Evolutionary conservation across 2,329 filamentous ascomycete species (phyloP).

Genomic region (Pseudogymnoascus sp.): DNA sequence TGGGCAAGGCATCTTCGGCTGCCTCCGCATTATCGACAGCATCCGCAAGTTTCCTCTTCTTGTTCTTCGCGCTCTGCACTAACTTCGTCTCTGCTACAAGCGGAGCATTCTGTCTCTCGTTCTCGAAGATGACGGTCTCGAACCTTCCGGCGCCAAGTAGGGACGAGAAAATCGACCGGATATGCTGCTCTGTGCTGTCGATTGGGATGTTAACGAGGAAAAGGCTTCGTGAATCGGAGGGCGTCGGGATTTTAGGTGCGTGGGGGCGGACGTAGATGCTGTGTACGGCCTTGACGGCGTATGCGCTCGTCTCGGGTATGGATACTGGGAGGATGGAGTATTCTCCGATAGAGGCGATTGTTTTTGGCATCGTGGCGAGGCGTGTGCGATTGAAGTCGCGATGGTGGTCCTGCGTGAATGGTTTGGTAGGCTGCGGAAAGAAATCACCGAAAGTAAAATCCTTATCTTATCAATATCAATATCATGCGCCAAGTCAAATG

Average conservation of each 20-base stretch:
- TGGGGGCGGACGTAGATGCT: constrained; percentile 83
- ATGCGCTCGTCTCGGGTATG: constrained; percentile 43
- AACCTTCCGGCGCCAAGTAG: constrained; percentile 72
- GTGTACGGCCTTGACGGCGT: constrained; percentile 56
- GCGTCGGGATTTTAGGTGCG: constrained; percentile 65
- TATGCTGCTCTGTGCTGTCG: constrained; percentile 69
- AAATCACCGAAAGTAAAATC: constrained; percentile 11
- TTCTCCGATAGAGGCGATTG: constrained; percentile 17
- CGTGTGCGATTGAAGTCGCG: constrained; percentile 6
- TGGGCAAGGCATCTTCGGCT: constrained; percentile 57
- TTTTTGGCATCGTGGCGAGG: constrained; percentile 9
- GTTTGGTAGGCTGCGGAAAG: not conserved
- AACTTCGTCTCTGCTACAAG: constrained; percentile 1
- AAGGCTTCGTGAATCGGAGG: constrained; percentile 67
- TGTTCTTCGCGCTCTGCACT: constrained; percentile 30
- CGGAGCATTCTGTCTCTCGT: constrained; percentile 36
- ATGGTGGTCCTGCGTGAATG: constrained; percentile 9
- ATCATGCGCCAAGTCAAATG: constrained; percentile 13
- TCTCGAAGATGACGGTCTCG: constrained; percentile 68
- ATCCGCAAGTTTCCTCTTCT: constrained; percentile 40
- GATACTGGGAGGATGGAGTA: constrained; percentile 25
- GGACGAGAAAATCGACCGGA: constrained; percentile 65
- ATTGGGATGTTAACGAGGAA: constrained; percentile 87
- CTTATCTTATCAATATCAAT: constrained; percentile 9
- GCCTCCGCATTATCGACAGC: constrained; percentile 42